Evolutionary conservation across 2,329 filamentous ascomycete species (phyloP).

Genomic region (Hypoxylon sp.): DNA sequence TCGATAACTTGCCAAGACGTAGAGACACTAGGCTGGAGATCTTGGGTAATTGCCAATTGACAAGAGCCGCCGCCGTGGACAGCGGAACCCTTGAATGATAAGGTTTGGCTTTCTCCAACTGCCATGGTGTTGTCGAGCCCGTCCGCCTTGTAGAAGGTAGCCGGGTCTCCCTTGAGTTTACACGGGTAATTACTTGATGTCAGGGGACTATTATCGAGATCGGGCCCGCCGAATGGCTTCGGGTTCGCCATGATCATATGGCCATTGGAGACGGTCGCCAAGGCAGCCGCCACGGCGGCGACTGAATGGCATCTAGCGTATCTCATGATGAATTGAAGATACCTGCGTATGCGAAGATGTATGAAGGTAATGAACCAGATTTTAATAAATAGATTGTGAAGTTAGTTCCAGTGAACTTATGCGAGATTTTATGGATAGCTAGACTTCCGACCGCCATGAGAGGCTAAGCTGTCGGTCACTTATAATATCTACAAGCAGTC

Average conservation of each 20-base stretch:
- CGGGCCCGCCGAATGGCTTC: conserved; percentile 64
- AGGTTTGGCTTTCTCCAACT: conserved; percentile 60
- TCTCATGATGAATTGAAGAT: conserved; percentile 56
- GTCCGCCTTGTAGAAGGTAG: conserved; percentile 55
- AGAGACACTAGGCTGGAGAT: conserved; percentile 57
- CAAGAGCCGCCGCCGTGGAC: conserved; percentile 82
- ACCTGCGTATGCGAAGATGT: conserved; percentile 8
- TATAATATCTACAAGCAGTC: background rate
- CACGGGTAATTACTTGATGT: conserved; percentile 74
- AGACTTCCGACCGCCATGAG: background rate
- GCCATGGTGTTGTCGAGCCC: conserved; percentile 61
- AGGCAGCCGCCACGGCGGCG: conserved; percentile 62
- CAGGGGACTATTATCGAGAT: conserved; percentile 72
- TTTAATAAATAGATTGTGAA: conserved; percentile 24
- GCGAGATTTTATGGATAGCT: background rate
- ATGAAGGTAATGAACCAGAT: conserved; percentile 23
- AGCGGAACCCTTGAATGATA: conserved; percentile 73
- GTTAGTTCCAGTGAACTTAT: conserved; percentile 26
- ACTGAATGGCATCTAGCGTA: conserved; percentile 53
- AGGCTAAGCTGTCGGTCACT: background rate
- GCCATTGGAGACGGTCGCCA: conserved; percentile 66
- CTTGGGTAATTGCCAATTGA: conserved; percentile 78
- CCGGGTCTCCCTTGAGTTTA: conserved; percentile 62
- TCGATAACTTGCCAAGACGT: conserved; percentile 79
- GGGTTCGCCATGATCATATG: conserved; percentile 77